Conservation (phyloP, 2,329 filamentous ascomycete species). For the Cladophialophora yegresii region DNA sequence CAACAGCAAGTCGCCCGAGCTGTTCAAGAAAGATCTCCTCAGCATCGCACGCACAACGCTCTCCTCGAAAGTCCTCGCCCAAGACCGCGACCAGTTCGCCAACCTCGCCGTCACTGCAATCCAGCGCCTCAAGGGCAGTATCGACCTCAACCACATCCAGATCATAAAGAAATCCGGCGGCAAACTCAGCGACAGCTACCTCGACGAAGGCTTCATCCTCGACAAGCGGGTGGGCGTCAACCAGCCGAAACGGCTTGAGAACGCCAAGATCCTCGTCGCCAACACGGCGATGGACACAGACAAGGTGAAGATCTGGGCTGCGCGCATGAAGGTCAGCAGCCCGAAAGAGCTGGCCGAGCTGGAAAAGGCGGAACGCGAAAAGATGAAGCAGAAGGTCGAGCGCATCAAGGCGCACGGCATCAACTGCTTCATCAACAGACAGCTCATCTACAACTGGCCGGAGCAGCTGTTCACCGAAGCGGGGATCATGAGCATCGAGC, state of each 20-base stretch:
- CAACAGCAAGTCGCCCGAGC: constrained; percentile 78
- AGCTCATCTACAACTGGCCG: constrained; percentile 99
- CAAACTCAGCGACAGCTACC: constrained; percentile 95
- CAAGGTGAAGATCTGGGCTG: constrained; percentile 99
- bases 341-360: constrained; percentile 97
- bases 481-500: constrained; percentile 97
- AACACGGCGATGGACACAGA: constrained; percentile 99
- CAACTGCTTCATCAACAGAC: constrained; percentile 99
- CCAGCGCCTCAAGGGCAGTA: constrained; percentile 82
- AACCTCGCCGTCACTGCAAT: constrained; percentile 89
- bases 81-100: constrained; percentile 91
- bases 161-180: constrained; percentile 99
- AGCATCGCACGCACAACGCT: constrained; percentile 92
- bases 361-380: constrained; percentile 96
- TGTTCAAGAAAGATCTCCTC: constrained; percentile 85
- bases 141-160: constrained; percentile 95
- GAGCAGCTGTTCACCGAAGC: constrained; percentile 98
- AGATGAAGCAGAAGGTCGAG: constrained; percentile 99
- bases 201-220: constrained; percentile 96
- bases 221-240: constrained; percentile 99
- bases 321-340: constrained; percentile 91
- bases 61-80: constrained; percentile 93
- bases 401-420: constrained; percentile 98
- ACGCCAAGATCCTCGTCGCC: constrained; percentile 95
- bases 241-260: constrained; percentile 94